Evolutionary conservation across 176 grass and related monocot genomes (phyloP).

Genomic region (Urochloa ruziziensis): DNA sequence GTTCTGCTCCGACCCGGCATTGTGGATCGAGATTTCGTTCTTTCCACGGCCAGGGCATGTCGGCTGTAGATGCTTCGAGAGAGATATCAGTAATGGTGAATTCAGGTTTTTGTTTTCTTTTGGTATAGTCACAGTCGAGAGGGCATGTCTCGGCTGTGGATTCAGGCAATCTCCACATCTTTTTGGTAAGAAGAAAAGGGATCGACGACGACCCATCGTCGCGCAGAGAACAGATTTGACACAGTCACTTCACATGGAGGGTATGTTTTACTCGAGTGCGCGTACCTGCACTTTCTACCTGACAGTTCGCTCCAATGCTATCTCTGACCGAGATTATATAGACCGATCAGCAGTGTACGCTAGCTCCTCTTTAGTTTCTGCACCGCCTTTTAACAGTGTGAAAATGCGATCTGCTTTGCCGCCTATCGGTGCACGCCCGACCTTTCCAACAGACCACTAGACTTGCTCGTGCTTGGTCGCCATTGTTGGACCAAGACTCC

Average conservation of each 20-base stretch:
- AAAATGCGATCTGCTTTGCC: not conserved
- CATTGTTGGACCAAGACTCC: not conserved
- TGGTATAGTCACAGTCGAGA: too few species aligned
- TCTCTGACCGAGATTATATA: not conserved
- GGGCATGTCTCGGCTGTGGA: too few species aligned
- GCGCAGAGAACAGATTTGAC: not conserved
- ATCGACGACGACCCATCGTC: not conserved
- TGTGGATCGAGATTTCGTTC: not conserved
- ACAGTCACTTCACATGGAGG: not conserved
- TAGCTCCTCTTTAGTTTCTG: not conserved
- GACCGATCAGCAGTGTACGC: too few species aligned
- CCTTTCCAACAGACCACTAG: slow-evolving; percentile 20
- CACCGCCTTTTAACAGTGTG: slow-evolving; percentile 6
- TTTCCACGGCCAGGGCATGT: not conserved
- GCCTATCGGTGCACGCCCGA: not conserved
- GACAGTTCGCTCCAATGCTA: not conserved
- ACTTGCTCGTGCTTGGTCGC: not conserved
- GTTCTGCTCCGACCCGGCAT: not conserved
- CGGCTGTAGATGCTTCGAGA: not conserved
- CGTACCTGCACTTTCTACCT: not conserved
- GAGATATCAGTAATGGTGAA: not conserved
- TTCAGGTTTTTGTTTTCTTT: not conserved
- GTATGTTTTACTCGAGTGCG: not conserved
- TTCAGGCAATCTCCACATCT: too few species aligned
- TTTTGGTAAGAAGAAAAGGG: too few species aligned